Evolutionary conservation across 1,139 yeast species (phyloP).

Genomic region (Pichia sp.): DNA sequence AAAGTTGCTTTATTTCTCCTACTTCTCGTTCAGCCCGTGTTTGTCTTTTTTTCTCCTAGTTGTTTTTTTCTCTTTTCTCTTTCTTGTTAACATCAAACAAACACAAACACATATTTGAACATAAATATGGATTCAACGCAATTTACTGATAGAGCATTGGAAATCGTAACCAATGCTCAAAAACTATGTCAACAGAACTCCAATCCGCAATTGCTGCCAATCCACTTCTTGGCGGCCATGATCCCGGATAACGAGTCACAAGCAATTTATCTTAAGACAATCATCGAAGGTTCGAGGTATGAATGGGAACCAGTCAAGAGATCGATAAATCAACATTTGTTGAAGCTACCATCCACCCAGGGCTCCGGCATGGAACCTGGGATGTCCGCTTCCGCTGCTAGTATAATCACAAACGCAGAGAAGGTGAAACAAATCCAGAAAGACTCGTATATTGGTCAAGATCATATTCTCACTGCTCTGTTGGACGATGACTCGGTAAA

Average conservation of each 20-base stretch:
- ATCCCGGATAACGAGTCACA: slow-evolving; percentile 54
- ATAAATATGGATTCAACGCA: slow-evolving; percentile 46
- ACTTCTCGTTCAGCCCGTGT: neutral
- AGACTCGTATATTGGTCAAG: slow-evolving; percentile 90
- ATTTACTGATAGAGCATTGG: slow-evolving; percentile 90
- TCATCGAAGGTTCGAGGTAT: slow-evolving; percentile 80
- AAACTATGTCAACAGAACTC: slow-evolving; percentile 79
- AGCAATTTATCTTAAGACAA: slow-evolving; percentile 72
- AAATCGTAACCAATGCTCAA: slow-evolving; percentile 71
- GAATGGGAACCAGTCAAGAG: slow-evolving; percentile 83
- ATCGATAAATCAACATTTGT: slow-evolving; percentile 72
- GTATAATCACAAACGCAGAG: slow-evolving; percentile 32
- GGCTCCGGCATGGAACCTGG: slow-evolving; percentile 52
- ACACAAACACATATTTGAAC: too few relatives aligned
- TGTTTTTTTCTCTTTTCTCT: neutral
- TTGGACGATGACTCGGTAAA: slow-evolving; percentile 72
- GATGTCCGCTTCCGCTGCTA: slow-evolving; percentile 31
- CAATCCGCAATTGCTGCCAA: slow-evolving; percentile 77
- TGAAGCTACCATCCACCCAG: slow-evolving; percentile 77
- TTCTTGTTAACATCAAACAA: neutral
- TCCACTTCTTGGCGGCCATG: slow-evolving; percentile 91
- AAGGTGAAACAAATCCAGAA: slow-evolving; percentile 83
- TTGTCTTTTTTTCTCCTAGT: neutral
- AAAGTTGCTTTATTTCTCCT: neutral
- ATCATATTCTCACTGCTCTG: slow-evolving; percentile 81